Base-by-base conservation (phyloP, 2,329 filamentous ascomycete species). In the Pezicula neosporulosa region DNA sequence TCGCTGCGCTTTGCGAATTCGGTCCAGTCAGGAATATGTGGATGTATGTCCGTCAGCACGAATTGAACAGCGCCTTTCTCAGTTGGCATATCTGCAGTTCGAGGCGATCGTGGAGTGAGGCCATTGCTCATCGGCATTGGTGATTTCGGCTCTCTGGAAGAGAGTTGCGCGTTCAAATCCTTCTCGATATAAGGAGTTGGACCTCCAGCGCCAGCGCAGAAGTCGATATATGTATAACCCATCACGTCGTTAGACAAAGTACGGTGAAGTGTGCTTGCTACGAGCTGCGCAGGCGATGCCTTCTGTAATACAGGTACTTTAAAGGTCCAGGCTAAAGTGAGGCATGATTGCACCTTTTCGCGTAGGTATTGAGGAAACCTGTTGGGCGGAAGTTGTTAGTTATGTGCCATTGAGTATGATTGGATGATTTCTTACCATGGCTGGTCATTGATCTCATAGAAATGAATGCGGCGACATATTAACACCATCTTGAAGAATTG, bases 141-240 rank as follows among this genome's bases (percentile, higher is more conserved):
- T 35, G 60, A 58, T 57, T 44, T 30, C 15, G 50, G 48, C 6
- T 18, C 30, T 49, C 42, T 58, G 21, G 59, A 58, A 38, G 54
- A 59, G 33, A 75, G 63, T 56, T 69, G 66, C 44, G 62, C 55
- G 66, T 88, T 88, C 55, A 89, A 64, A 39, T 77, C 70, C 10
- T 70, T 72, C 66, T 87, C 85, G 47, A 89, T 82, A 37, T 71
- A 72, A 0, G 84, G 85, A 2, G 83, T 89, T 1, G 86, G 86
- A 0, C 87, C 87, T 38, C 88, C 88, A 13, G 79, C 84, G 47
- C 88, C 88, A 2, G 87, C 85, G 66, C 87, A 90, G 68, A 90
- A 89, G 70, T 92, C 88, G 55, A 91, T 77, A 59, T 87, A 83
- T 16, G 78, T 82, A 66, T 86, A 83, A 2, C 72, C 67, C 16